These are phyloP conservation scores for Aureobasidium sp. DNA, from an alignment of 2,329 filamentous ascomycete genomes.

Conservation along the genomic window DNA sequence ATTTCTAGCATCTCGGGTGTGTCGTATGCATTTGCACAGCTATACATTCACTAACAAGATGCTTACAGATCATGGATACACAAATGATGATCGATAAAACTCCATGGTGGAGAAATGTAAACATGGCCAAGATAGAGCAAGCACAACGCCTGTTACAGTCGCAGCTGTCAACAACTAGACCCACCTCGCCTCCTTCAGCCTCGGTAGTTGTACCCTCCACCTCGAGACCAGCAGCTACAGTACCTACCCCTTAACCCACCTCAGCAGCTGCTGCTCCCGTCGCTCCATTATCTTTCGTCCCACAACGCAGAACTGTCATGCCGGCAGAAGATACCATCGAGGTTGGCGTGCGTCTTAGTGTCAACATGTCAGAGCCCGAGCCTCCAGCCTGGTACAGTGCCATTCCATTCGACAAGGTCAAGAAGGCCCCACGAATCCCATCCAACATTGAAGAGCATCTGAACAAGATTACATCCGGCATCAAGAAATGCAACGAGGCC, in stretches of 20 bases:
- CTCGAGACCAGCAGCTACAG: background rate
- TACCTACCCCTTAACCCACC: background rate
- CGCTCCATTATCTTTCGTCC: background rate
- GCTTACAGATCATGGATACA: conserved; percentile 27
- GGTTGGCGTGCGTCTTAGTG: background rate
- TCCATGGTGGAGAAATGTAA: background rate
- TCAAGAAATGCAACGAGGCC: background rate
- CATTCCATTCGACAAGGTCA: background rate
- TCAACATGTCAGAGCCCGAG: background rate
- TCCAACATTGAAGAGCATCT: background rate
- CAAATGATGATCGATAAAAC: background rate
- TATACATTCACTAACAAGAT: background rate
- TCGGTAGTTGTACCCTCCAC: background rate
- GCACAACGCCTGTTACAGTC: background rate
- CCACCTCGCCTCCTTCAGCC: background rate
- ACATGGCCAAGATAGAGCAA: background rate
- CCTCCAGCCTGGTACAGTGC: background rate
- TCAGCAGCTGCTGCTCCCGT: background rate
- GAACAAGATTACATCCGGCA: background rate
- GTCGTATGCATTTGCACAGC: background rate
- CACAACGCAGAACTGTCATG: background rate
- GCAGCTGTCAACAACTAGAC: background rate
- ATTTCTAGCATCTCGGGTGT: no score
- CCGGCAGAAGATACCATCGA: background rate
- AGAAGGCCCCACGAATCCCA: background rate